Evolutionary conservation across 352 stramenopile species (phyloP), one percentile per base, ranked within the genome.

Genomic region (Peronospora farinosa): DNA sequence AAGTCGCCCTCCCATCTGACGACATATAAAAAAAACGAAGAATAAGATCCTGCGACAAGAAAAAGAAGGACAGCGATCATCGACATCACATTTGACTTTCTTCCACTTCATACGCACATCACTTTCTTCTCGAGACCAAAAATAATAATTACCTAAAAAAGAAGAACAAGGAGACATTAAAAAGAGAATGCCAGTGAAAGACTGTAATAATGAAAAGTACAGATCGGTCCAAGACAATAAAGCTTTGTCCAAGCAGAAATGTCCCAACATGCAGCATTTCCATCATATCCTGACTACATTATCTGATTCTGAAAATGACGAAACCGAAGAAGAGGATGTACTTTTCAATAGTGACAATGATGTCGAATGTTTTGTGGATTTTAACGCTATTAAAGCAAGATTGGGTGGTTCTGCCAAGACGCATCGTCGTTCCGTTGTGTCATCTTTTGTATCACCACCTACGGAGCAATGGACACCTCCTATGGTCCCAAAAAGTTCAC

Each of bases 381-480:
- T 77, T 35, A 38, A 38, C 10, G 64, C 60, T 28, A 78, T 80
- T 37, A 46, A 54, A 10, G 62, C 67, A 17, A 69, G 64, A 15
- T 51, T 84, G 3, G 65, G 70, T 1, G 44, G 58, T n/a, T 51
- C 61, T n/a, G 68, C 57, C 16, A 63, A 35, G 12, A 41, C 41
- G 3, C 74, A 83, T 49, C 66, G 71, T 7, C 74, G 71, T 32
- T 85, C 74, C 0, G 71, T 83, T 5, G 74, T 83, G 35, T 85
- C 71, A 23, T 83, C 72, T 6, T 72, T 66, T 45, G 63, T 88
- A 25, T 56, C 67, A 6, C 40, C 70, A n/a, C 62, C 62, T 2
- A 68, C 62, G 28, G 63, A 71, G 35, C 65, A 67, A 31, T 87
- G 76, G 76, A 67, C 51, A 17, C 72, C 74, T n/a, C 72, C 74